A percentile compares a stretch with the other conserved stretches of the same genome.
Conservation (phyloP, 352 stramenopile genomes). For the Globisporangium cystogenes region DNA sequence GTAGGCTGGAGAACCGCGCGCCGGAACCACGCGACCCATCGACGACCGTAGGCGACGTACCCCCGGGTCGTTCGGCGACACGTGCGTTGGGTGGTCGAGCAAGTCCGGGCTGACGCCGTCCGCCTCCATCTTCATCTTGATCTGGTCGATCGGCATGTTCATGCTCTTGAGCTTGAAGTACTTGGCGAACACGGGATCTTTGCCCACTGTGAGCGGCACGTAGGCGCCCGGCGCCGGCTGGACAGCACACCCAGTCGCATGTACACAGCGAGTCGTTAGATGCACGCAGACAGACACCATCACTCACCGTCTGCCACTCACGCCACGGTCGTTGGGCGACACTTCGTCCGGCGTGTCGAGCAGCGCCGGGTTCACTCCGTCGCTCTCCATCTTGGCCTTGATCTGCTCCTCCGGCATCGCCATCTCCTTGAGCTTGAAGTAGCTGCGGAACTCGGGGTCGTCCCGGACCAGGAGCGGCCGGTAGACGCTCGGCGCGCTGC, state of each 20-base stretch:
- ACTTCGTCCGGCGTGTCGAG: conserved; percentile 66
- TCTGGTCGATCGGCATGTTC: conserved; percentile 77
- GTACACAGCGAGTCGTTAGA: too few species aligned
- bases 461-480: conserved; percentile 61
- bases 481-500: conserved; percentile 23
- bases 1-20: neutral
- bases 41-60: conserved; percentile 36
- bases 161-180: conserved; percentile 86
- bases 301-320: conserved; percentile 22
- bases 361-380: conserved; percentile 53
- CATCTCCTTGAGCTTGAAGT: conserved; percentile 83
- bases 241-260: neutral
- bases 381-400: conserved; percentile 71
- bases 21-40: too few species aligned
- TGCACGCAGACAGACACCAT: neutral
- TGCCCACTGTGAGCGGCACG: conserved; percentile 56
- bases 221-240: conserved; percentile 63
- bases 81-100: conserved; percentile 51
- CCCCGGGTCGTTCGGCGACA: conserved; percentile 76
- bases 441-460: conserved; percentile 65
- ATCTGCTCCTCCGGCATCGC: conserved; percentile 77
- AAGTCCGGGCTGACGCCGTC: conserved; percentile 65
- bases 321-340: conserved; percentile 72
- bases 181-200: conserved; percentile 79
- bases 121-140: conserved; percentile 85